phyloP scores from a whole-genome alignment of 2,329 filamentous ascomycete species.

The Cercospora nicotianae region DNA sequence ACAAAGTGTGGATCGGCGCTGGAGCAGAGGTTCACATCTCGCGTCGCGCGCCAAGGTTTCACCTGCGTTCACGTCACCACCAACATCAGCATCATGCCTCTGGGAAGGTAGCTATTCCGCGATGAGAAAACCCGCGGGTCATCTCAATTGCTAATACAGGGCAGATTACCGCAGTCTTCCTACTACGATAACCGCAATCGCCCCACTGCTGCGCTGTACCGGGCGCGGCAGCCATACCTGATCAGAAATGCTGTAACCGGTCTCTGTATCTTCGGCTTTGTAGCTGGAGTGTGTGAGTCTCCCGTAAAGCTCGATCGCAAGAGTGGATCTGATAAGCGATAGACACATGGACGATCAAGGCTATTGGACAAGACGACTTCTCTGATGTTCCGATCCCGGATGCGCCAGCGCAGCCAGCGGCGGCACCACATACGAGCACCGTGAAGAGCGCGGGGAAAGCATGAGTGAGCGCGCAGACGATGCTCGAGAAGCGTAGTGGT shows the following conservation, averaged over 20 bases:
- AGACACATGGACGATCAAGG: conserved; percentile 74
- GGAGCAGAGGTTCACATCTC: not conserved
- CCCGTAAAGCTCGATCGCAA: not conserved
- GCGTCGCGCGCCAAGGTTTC: not conserved
- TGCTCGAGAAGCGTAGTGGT: not conserved
- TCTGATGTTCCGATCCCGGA: conserved; percentile 91
- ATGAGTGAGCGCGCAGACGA: not conserved
- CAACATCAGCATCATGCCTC: conserved; percentile 24
- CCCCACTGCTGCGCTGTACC: conserved; percentile 84
- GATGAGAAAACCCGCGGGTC: not conserved
- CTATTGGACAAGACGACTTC: conserved; percentile 95
- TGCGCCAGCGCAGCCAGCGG: conserved; percentile 55
- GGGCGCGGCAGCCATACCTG: conserved; percentile 87
- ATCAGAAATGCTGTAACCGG: conserved; percentile 86
- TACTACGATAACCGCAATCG: conserved; percentile 91
- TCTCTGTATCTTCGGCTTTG: conserved; percentile 69
- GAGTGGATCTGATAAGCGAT: conserved; percentile 11
- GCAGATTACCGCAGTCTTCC: conserved; percentile 62
- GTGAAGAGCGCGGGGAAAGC: conserved; percentile 31
- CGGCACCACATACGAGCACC: conserved; percentile 28
- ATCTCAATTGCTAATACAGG: not conserved
- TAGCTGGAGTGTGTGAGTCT: conserved; percentile 81
- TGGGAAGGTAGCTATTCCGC: conserved; percentile 23
- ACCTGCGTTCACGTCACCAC: not conserved
- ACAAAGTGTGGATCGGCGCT: not conserved